Conservation (phyloP, 1,139 yeast genomes). For the Eremothecium cymbalariae region DNA sequence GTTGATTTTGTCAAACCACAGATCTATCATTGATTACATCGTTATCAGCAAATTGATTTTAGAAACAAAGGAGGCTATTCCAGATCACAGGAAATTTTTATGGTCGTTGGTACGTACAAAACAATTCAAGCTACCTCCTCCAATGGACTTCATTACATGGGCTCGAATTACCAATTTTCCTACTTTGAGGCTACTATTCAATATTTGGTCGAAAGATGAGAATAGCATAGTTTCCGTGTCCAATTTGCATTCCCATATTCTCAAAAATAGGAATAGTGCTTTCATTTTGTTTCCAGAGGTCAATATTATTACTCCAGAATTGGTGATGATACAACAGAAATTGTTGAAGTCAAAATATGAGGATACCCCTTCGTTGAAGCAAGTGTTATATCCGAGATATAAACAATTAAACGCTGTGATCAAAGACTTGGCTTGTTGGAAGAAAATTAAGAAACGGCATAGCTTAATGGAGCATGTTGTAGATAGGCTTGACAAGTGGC, state of each 20-base stretch:
- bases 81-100: slow-evolving; percentile 9
- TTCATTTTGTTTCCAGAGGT: slow-evolving; percentile 58
- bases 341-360: slow-evolving; percentile 39
- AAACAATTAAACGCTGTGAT: slow-evolving; percentile 38
- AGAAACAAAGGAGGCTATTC: slow-evolving; percentile 5
- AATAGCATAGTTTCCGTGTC: slow-evolving; percentile 16
- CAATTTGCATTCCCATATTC: slow-evolving; percentile 12
- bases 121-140: background rate
- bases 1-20: slow-evolving; percentile 26
- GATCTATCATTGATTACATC: slow-evolving; percentile 29
- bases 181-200: slow-evolving; percentile 17
- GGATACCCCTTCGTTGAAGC: slow-evolving; percentile 44
- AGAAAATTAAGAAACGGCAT: slow-evolving; percentile 28
- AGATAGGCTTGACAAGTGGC: slow-evolving; percentile 26
- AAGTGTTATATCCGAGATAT: slow-evolving; percentile 62
- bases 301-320: slow-evolving; percentile 48
- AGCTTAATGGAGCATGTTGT: slow-evolving; percentile 14
- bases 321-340: slow-evolving; percentile 41
- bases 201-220: slow-evolving; percentile 25
- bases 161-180: slow-evolving; percentile 25
- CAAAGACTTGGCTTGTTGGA: slow-evolving; percentile 42
- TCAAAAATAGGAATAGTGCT: slow-evolving; percentile 27
- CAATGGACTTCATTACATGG: slow-evolving; percentile 17
- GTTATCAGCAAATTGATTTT: slow-evolving; percentile 21
- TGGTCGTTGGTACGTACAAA: background rate